A percentile compares a stretch with the other conserved stretches of the same genome.
phyloP scores from a whole-genome alignment of 306 rosid species.

The Citrullus mucosospermus region DNA sequence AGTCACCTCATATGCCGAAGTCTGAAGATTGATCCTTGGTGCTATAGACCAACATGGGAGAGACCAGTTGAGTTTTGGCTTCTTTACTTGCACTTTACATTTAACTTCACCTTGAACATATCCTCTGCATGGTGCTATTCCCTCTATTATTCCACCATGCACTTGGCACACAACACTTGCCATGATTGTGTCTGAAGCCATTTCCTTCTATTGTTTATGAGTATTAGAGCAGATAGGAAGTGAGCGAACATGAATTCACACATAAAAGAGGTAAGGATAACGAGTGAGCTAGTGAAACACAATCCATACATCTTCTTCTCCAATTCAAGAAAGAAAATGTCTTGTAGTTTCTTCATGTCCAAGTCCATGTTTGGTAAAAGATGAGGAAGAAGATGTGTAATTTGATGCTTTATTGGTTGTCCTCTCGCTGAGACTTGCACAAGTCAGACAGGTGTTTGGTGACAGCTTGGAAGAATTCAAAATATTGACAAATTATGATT shows the following conservation, averaged over 20 bases:
- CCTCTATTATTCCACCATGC: constrained; percentile 14
- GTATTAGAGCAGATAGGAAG: background rate
- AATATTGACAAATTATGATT: background rate
- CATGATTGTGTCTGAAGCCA: constrained; percentile 13
- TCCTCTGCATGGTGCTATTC: constrained; percentile 2
- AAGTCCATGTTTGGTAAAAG: constrained; percentile 2
- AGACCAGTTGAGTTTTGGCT: background rate
- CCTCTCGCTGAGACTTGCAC: background rate
- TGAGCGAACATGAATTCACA: background rate
- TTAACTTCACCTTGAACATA: constrained; percentile 10
- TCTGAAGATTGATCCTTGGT: background rate
- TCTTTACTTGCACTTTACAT: background rate
- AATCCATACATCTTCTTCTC: constrained; percentile 5
- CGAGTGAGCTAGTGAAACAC: background rate
- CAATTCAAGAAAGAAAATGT: background rate
- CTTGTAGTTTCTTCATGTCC: constrained; percentile 3
- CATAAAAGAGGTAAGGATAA: background rate
- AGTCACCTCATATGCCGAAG: background rate
- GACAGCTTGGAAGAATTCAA: background rate
- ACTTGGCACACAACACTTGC: constrained; percentile 10
- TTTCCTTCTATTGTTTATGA: background rate
- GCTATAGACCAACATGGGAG: constrained; percentile 1
- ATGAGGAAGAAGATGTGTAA: background rate
- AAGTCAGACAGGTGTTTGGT: background rate
- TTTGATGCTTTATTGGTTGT: background rate